Base-by-base conservation (phyloP, 2,329 filamentous ascomycete genomes). In the Hypoxylon sp. region DNA sequence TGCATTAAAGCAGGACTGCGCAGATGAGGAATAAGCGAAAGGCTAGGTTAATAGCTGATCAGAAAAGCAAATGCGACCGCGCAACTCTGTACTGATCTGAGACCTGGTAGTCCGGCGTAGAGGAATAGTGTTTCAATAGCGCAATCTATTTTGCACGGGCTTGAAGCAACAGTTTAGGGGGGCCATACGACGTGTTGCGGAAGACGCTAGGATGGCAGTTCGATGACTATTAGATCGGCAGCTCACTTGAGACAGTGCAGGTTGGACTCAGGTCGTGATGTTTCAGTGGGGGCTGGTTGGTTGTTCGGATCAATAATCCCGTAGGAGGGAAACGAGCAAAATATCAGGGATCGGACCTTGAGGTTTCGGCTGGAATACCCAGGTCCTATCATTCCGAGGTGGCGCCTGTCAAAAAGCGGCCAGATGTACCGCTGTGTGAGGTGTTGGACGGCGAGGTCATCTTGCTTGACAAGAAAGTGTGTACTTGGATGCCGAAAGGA, bases 161-260 rank as follows among this genome's bases (percentile, higher is more conserved):
- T 30, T 19, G 37, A 51, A 56, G 49, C 32, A 43, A 44, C 17
- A 32, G 13, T 43, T 59, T 46, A 56, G 52, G 32, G 32, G 54
- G 37, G 51, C 46, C 48, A 62, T 62, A 52, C 53, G 47, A 60
- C 62, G 44, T 63, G 51, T 61, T 37, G 63, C 51, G 48, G 56
- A 37, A 62, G 50, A 57, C 48, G 26, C 61, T 52, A 55, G 37
- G 26, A 50, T 54, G 41, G 26, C 41, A 55, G 34, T 60, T 41
- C 52, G 59, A 60, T 56, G 48, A 49, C 49, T 11, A 41, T 47
- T 41, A 41, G 59, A 65, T 65, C 56, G 52, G 48, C 50, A 58
- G 51, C 50, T 55, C 51, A 60, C 64, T 62, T 62, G 47, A 61
- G 62, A 65, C 56, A 56, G 47, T 62, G 56, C 51, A 65, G 52